Conservation (phyloP, 202 grass and related monocot genomes). For the Hordeum pubiflorum region DNA sequence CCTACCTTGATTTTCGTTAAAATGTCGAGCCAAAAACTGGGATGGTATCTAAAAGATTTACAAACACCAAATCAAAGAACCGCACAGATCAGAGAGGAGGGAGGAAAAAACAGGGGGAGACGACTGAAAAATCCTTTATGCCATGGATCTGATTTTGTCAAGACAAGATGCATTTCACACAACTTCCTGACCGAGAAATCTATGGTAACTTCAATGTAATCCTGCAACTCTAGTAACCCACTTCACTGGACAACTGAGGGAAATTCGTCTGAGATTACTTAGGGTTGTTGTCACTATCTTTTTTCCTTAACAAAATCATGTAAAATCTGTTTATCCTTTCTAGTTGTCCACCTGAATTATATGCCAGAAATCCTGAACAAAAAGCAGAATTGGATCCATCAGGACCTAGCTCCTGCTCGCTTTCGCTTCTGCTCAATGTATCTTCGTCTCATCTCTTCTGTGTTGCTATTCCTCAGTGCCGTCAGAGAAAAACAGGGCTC, state of each 20-base stretch:
- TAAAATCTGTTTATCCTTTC: background rate
- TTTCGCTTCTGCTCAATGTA: background rate
- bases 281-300: background rate
- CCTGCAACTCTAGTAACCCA: background rate
- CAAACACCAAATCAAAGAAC: background rate
- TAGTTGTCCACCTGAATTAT: background rate
- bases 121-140: background rate
- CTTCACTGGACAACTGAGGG: background rate
- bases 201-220: background rate
- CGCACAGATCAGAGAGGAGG: background rate
- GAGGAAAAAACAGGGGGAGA: background rate
- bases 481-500: background rate
- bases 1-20: background rate
- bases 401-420: background rate
- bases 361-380: background rate
- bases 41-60: background rate
- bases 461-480: background rate
- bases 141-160: background rate
- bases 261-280: background rate
- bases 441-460: background rate
- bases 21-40: background rate
- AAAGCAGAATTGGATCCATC: background rate
- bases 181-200: background rate
- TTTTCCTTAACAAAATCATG: background rate
- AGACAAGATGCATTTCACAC: background rate